Evolutionary conservation across 2,329 filamentous ascomycete species (phyloP), one percentile per base, ranked within the genome.

Genomic region (Phialocephala subalpina): DNA sequence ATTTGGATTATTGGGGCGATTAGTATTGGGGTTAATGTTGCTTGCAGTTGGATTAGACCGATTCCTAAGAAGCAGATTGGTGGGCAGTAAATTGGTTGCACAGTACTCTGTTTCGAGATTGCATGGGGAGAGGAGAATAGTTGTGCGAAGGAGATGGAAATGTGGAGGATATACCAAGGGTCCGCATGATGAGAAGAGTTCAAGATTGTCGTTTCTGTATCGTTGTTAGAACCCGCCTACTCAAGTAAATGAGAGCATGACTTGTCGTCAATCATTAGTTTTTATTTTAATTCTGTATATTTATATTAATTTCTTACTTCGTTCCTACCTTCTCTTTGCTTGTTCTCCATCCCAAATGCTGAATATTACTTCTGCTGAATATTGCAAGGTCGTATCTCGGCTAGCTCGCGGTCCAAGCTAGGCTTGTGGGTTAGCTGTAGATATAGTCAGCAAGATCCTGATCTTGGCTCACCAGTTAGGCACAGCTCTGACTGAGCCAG

Each of bases 1-100:
- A 87, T 97, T 69, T 96, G 92, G 92, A 90, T 97, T 67, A 93
- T 95, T 74, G 94, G 94, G 1, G 81, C 89, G 45, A 89, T 97
- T 27, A 87, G 87, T 69, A 87, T 97, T 67, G 88, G 73, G 0
- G 79, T 95, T 33, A 92, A 94, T 75, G 45, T 94, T 57, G 80
- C 82, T 4, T 84, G 94, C 59, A 78, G 79, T 22, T 91, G 89
- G 89, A 87, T 91, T 64, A 81, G 79, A 45, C 86, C 87, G 0
- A 75, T 89, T 69, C 86, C 87, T 0, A 84, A 80, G 74, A 82
- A 82, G 1, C 83, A 86, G 74, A 75, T 85, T 67, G 82, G 83
- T 16, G 83, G 83, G 6, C 66, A 65, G 35, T 73, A 63, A 20
- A 6, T 14, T 14, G 38, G 5, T 14, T n/a, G 4, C 38, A 9